Evolutionary conservation across 2,329 filamentous ascomycete genomes (phyloP), one percentile per base, ranked within the genome.

Genomic region (Orbilia brochopaga): DNA sequence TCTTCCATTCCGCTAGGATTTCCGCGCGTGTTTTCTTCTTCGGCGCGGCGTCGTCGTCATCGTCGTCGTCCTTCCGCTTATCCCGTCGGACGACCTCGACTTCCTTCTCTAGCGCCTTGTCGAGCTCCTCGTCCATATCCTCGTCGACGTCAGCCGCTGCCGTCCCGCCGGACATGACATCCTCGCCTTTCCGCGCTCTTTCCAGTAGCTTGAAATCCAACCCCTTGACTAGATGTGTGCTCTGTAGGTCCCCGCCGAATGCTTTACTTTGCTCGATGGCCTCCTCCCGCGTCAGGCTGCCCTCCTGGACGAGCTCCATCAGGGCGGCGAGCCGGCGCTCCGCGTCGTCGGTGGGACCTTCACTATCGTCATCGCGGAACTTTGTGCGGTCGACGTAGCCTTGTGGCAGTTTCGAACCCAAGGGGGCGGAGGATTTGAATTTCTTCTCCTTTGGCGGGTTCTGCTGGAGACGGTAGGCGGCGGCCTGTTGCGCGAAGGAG

Each of bases 201-300:
- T 90, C 86, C 27, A 92, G 81, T 11, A 97, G 82, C 79, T 90
- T 89, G 78, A 91, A 90, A 80, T 99, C 94, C 55, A 99, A 80
- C 0, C 94, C 94, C 78, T 97, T 97, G 53, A 97, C 88, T 74
- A 97, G 80, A 82, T 96, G 91, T 13, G 92, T 96, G 76, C 87
- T 91, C 13, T 82, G 82, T 21, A 92, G 80, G 78, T 96, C 90
- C 6, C 92, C 93, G 2, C 92, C 92, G 78, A 95, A 96, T 0
- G 88, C 91, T 59, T 74, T 76, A 21, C 75, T 77, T 63, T 77
- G 76, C 53, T 72, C 55, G 21, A 77, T 75, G 23, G 74, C 74
- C 27, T 76, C 75, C 54, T 84, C 85, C 75, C 87, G 85, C 75
- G 95, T 90, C 74, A 97, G 92, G 80, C 96, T 87, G 53, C 90